phyloP scores from a whole-genome alignment of 495 filamentous ascomycete species.

The Hypoxylon lienhwacheense region DNA sequence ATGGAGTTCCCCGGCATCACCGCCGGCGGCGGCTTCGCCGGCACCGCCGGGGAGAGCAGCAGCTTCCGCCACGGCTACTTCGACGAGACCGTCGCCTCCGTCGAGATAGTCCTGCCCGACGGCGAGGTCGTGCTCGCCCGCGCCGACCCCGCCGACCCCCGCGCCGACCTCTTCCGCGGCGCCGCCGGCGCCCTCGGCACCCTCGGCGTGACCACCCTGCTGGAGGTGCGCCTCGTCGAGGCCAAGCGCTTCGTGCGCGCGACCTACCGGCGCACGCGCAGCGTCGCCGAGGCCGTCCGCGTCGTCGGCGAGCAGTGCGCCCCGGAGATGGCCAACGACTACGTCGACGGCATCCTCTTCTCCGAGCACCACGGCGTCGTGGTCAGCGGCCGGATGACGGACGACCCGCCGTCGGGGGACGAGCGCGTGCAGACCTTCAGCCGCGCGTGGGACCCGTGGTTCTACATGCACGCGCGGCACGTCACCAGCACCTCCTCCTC shows the following conservation, averaged over 20 bases:
- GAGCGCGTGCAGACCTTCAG: conserved; percentile 47
- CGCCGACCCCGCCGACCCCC: conserved; percentile 33
- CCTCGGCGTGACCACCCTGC: conserved; percentile 56
- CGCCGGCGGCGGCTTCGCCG: conserved; percentile 63
- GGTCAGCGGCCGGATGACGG: conserved; percentile 54
- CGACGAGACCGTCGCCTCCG: conserved; percentile 53
- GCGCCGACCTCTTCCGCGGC: conserved; percentile 56
- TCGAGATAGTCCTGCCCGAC: conserved; percentile 63
- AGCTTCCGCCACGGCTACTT: conserved; percentile 64
- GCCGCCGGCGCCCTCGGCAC: conserved; percentile 61
- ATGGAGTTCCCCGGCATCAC: conserved; percentile 69
- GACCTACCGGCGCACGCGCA: conserved; percentile 54
- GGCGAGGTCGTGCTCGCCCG: conserved; percentile 51
- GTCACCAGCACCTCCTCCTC: conserved; percentile 31
- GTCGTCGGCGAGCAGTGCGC: conserved; percentile 38
- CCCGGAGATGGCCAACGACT: conserved; percentile 39
- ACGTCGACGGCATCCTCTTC: conserved; percentile 56
- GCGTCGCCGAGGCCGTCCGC: conserved; percentile 47
- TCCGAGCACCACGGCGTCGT: conserved; percentile 54
- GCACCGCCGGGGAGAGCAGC: conserved; percentile 62
- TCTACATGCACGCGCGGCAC: conserved; percentile 53
- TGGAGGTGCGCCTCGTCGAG: conserved; percentile 57
- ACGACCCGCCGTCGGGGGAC: conserved; percentile 38
- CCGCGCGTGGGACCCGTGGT: conserved; percentile 56
- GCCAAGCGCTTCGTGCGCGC: conserved; percentile 59